Evolutionary conservation across 1,284 basidiomycete genomes (phyloP), one percentile per base, ranked within the genome.

Genomic region (Dichomitus squalens): DNA sequence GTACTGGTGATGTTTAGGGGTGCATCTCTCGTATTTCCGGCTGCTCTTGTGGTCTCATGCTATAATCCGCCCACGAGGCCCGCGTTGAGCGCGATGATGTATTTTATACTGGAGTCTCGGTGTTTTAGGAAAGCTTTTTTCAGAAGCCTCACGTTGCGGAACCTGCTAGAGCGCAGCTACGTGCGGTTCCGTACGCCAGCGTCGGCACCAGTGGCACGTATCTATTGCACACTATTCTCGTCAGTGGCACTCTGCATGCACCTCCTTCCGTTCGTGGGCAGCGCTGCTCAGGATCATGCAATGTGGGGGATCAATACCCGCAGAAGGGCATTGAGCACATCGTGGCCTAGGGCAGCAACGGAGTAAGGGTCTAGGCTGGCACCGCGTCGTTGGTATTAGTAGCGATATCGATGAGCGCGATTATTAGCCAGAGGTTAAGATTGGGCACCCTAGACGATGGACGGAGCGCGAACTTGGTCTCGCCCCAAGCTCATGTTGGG

Each of bases 1-100:
- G 20, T 89, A 80, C 73, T 87, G 76, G 66, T 88, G 60, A 71
- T 18, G 25, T 16, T 14, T 7, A 36, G 21, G 27, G 29, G 6
- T 31, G 5, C 5, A 31, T 6, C 29, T 31, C 29, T 31, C 29
- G 46, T 48, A 31, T 43, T n/a, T n/a, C n/a, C n/a, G n/a, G n/a
- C n/a, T n/a, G n/a, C n/a, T n/a, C n/a, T n/a, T n/a, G n/a, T n/a
- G n/a, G n/a, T n/a, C n/a, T n/a, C 41, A 43, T 43, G 41, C 11
- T 31, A 11, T 31, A 6, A 31, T 11, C 6, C 11, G 11, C 29
- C 29, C 5, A 31, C 29, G 6, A 31, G 11, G 7, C 40, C 36
- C 38, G 39, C 40, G 41, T 44, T 53, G 47, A 47, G 52, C 29
- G 39, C 44, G 44, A n/a, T 21, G 20, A 23, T 34, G 49, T 36